Conservation (phyloP, 176 grass and related monocot genomes). For the Metroxylon sagu region DNA sequence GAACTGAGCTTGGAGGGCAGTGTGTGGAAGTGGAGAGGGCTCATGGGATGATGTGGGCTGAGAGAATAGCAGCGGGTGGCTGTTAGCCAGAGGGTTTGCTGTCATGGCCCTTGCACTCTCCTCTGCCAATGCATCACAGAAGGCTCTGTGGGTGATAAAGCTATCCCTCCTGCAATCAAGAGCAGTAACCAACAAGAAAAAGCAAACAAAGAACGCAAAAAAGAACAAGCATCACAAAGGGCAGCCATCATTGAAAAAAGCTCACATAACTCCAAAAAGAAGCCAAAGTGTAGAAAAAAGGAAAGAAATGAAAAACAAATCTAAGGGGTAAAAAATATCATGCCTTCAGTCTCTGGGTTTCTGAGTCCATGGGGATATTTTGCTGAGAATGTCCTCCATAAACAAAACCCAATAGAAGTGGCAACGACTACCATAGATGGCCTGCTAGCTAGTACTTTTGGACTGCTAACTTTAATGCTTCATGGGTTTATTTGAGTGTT, state of each 20-base stretch:
- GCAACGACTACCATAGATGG: too few relatives aligned
- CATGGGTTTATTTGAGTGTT: too few relatives aligned
- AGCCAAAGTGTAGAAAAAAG: constrained; percentile 7
- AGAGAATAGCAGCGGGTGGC: constrained; percentile 38
- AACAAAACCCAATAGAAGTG: too few relatives aligned
- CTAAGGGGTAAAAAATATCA: constrained; percentile 2
- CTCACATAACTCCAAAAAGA: constrained; percentile 28
- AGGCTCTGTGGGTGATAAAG: constrained; percentile 97
- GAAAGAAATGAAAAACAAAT: constrained; percentile 11
- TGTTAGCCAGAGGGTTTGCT: constrained; percentile 28
- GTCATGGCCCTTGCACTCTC: constrained; percentile 78
- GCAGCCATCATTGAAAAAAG: constrained; percentile 13
- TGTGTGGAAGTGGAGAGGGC: constrained; percentile 42
- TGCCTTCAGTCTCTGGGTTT: constrained; percentile 1
- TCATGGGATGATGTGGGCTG: constrained; percentile 19
- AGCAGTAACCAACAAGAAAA: background rate
- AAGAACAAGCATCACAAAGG: constrained; percentile 22
- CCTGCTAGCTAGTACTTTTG: too few relatives aligned
- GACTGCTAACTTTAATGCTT: too few relatives aligned
- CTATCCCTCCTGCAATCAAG: constrained; percentile 61
- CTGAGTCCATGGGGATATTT: constrained; percentile 6
- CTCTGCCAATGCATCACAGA: constrained; percentile 96
- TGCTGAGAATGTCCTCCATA: too few relatives aligned
- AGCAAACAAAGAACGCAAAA: background rate
- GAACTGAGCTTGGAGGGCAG: constrained; percentile 28